Percentiles rank a stretch among this genome's conserved stretches.
Conservation (phyloP, 345 rosid species). For the Eucalyptus rudis region DNA sequence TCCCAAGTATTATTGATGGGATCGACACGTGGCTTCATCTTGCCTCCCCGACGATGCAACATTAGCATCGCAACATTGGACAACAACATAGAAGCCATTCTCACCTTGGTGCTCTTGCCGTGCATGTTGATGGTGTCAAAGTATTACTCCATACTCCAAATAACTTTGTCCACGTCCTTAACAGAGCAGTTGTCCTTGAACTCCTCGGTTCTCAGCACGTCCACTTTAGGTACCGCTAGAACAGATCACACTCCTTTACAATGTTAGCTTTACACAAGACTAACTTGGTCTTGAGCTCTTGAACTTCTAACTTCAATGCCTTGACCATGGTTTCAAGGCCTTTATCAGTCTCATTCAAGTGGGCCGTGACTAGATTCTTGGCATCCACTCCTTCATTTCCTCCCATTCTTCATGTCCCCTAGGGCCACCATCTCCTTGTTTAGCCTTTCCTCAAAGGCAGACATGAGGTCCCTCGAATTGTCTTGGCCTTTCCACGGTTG, state of each 20-base stretch:
- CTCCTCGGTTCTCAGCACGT: not conserved
- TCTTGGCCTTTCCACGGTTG: not conserved
- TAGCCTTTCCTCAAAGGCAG: not conserved
- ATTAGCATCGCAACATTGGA: not conserved
- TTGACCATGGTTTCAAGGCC: not conserved
- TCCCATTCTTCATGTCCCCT: not conserved
- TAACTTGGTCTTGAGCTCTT: not conserved
- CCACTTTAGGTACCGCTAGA: not conserved
- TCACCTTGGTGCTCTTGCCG: not conserved
- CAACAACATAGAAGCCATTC: not conserved
- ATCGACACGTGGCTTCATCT: not conserved
- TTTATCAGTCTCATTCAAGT: not conserved
- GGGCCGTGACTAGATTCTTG: not conserved
- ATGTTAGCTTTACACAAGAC: not conserved
- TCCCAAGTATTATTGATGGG: not conserved
- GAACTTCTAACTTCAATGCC: not conserved
- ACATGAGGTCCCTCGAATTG: not conserved
- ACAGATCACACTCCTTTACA: not conserved
- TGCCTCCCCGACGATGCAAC: not conserved
- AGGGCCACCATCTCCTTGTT: not conserved
- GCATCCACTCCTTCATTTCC: not conserved
- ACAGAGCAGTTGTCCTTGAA: not conserved
- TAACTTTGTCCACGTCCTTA: not conserved
- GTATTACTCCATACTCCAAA: not conserved
- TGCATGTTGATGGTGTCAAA: not conserved